Conservation (phyloP, 129 eudicot genomes). For the Smallanthus sonchifolius region DNA sequence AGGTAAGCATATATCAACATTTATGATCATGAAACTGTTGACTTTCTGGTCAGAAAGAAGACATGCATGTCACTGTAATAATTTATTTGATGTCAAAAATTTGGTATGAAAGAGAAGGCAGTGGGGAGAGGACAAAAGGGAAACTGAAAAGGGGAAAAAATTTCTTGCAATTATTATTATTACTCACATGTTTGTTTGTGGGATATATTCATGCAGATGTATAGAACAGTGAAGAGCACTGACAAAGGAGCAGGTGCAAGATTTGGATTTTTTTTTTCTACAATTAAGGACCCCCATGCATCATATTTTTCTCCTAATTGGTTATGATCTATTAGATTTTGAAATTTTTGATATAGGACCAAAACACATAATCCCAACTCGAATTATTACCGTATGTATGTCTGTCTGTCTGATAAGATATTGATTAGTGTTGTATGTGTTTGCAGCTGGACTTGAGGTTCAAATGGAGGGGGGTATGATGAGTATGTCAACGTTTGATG, state of each 20-base stretch:
- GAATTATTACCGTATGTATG: not conserved
- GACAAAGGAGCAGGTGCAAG: conserved; percentile 66
- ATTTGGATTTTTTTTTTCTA: conserved; percentile 29
- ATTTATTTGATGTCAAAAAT: conserved; percentile 14
- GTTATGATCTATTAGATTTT: conserved; percentile 9
- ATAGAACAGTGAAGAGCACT: conserved; percentile 98
- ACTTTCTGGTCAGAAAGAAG: not conserved
- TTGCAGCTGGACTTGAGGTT: conserved; percentile 37
- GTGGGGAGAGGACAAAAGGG: conserved; percentile 41
- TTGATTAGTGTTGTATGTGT: conserved; percentile 18
- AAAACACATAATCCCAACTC: not conserved
- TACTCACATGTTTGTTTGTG: conserved; percentile 22
- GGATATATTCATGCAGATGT: conserved; percentile 73
- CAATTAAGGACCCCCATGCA: conserved; percentile 18
- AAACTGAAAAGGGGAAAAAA: conserved; percentile 31
- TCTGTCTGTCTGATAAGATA: conserved; percentile 19
- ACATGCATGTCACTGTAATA: conserved; percentile 14
- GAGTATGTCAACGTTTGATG: conserved; percentile 28
- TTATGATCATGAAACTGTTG: not conserved
- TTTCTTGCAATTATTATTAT: not conserved
- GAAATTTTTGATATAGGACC: not conserved
- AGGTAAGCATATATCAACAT: conserved; percentile 38
- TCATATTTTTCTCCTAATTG: conserved; percentile 10
- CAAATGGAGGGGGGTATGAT: conserved; percentile 25
- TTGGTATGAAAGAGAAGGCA: conserved; percentile 1